Conservation (phyloP, 2,329 filamentous ascomycete species). For the Fusarium bulbicola region DNA sequence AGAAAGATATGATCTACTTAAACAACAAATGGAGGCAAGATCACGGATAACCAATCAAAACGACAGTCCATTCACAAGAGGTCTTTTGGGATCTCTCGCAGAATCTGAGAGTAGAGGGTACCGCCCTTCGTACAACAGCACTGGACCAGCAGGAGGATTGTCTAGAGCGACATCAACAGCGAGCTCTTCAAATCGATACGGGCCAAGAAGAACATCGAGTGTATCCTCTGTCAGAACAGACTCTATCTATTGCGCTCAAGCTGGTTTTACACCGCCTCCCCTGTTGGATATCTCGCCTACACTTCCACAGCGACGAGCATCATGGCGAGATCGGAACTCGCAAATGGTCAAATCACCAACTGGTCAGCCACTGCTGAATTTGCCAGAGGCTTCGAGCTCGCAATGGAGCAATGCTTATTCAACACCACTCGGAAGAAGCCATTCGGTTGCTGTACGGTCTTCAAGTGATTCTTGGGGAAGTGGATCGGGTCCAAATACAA, state of each 20-base stretch:
- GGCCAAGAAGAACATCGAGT: background rate
- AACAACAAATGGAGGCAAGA: background rate
- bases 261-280: background rate
- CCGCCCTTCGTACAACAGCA: background rate
- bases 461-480: background rate
- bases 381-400: rapidly evolving
- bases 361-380: rapidly evolving
- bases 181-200: background rate
- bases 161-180: background rate
- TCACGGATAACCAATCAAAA: rapidly evolving
- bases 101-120: background rate
- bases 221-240: background rate
- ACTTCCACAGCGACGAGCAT: background rate
- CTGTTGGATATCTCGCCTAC: background rate
- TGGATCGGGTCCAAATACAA: rapidly evolving
- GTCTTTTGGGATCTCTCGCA: background rate
- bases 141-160: rapidly evolving
- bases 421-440: background rate
- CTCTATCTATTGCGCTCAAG: constrained; percentile 2
- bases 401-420: rapidly evolving
- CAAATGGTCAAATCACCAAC: background rate
- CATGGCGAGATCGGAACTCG: background rate
- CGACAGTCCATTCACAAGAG: background rate
- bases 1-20: background rate
- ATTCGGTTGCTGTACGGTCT: background rate